Base-by-base conservation (phyloP, 371 early-diverging fungal genomes). In the Nematocida sp. region DNA sequence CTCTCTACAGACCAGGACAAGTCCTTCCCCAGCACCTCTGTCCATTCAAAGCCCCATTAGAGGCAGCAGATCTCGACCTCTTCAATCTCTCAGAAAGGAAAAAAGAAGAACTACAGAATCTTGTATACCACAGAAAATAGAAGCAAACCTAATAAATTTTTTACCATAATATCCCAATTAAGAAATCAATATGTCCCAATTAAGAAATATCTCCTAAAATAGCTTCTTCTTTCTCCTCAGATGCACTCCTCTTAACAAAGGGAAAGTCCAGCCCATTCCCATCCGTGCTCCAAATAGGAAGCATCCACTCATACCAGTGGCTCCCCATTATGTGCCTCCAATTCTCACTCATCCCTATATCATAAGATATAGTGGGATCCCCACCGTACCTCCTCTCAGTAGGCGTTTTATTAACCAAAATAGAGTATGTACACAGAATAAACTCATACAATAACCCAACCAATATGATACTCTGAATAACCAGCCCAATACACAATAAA, bases 321-420 rank as follows among this genome's bases (percentile, higher is more conserved):
- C 51, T 78, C 1, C 94, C 94, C 61, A 94, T 87, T 13, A 92
- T 89, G 20, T 88, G 80, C 28, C 82, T 84, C 59, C 91, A 85
- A 69, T 94, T 94, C 50, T 85, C 84, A 64, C 85, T 77, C 3
- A 86, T 65, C 2, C 95, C 95, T 56, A 94, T 81, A 82, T 95
- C 89, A 84, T 94, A 98, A 1, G 98, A 95, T 82, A 71, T 71
- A 32, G 25, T 61, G 18, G 55, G 59, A 25, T 71, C 57, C 38
- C 48, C 55, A 13, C 59, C 53, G 18, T 71, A 33, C 9, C 32
- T 49, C 30, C 75, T 49, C 55, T 71, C 75, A 32, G 59, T 36
- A n/a, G 47, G 53, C 11, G 75, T 71, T 47, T 71, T 36, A 38
- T 71, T 71, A 2, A 39, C 40, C 60, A 77, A 48, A 20, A 71